Evolutionary conservation across 140 eudicot species (phyloP).

Genomic region (Artemisia princeps): DNA sequence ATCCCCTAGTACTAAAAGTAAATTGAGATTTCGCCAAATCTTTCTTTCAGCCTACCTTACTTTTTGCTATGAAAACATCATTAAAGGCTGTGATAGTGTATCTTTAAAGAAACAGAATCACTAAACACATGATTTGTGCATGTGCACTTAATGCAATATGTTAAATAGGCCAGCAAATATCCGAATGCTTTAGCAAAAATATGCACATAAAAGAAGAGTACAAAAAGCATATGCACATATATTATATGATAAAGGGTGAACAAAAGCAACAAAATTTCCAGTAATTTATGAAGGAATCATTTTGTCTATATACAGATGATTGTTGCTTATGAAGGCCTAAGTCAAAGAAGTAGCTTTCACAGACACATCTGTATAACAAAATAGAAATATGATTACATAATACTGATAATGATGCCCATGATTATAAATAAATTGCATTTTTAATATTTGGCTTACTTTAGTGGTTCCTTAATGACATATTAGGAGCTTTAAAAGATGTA

Average conservation of each 20-base stretch:
- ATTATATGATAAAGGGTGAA: slow-evolving; percentile 15
- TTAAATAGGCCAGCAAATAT: slow-evolving; percentile 22
- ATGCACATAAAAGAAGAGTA: slow-evolving; percentile 22
- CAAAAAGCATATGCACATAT: slow-evolving; percentile 22
- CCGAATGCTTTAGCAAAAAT: slow-evolving; percentile 12
- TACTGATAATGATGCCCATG: slow-evolving; percentile 25
- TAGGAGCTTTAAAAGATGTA: slow-evolving; percentile 16
- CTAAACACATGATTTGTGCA: slow-evolving; percentile 27
- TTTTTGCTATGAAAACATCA: slow-evolving; percentile 5
- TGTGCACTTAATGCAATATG: slow-evolving; percentile 20
- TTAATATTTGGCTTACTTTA: slow-evolving; percentile 17
- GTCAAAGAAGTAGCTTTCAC: too few species aligned
- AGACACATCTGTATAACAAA: too few species aligned
- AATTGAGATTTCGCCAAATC: slow-evolving; percentile 6
- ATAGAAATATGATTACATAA: too few species aligned
- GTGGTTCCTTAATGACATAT: slow-evolving; percentile 21
- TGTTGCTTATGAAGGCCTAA: slow-evolving; percentile 5
- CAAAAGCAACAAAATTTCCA: slow-evolving; percentile 24
- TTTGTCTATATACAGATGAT: slow-evolving; percentile 18
- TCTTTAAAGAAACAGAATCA: too few species aligned
- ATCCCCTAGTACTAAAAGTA: background rate
- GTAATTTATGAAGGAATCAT: slow-evolving; percentile 17
- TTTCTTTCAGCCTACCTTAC: slow-evolving; percentile 20
- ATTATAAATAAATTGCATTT: slow-evolving; percentile 11
- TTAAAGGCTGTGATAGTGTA: slow-evolving; percentile 11